A percentile compares a stretch with the other conserved stretches of the same genome.
phyloP scores from a whole-genome alignment of 2,329 filamentous ascomycete genomes.

The Monosporascus cannonballus region DNA sequence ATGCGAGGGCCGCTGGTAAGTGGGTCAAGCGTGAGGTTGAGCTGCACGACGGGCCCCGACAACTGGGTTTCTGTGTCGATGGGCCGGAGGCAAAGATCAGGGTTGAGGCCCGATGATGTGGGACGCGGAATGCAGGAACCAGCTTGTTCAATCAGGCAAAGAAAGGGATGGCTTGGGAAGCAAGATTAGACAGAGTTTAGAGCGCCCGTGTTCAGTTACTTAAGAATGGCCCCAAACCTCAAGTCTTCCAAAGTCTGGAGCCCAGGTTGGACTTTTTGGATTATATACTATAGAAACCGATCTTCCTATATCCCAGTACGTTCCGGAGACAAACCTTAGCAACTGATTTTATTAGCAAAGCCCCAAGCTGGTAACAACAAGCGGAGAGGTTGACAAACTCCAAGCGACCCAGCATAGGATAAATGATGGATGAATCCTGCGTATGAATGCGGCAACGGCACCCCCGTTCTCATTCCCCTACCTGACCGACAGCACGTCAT shows the following conservation, averaged over 20 bases:
- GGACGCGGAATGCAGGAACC: neutral
- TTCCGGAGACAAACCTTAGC: conserved; percentile 3
- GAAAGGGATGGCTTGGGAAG: no score
- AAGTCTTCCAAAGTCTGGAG: no score
- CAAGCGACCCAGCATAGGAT: no score
- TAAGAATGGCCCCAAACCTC: neutral
- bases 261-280: neutral
- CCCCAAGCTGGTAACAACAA: conserved; percentile 4
- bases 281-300: conserved; percentile 1
- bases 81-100: conserved; percentile 63
- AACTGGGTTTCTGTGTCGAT: conserved; percentile 79
- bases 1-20: conserved; percentile 38
- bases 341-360: conserved; percentile 1
- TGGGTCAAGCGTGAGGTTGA: conserved; percentile 77
- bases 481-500: no score
- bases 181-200: no score
- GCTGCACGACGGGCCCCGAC: conserved; percentile 70
- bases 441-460: no score
- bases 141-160: neutral
- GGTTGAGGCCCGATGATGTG: conserved; percentile 48
- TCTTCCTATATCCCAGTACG: neutral
- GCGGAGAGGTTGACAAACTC: neutral
- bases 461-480: no score
- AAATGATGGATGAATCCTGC: no score
- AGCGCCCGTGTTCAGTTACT: neutral